Percentiles rank a stretch among this genome's conserved stretches.
Evolutionary conservation across 2,329 filamentous ascomycete genomes (phyloP).

Genomic region (Neopestalotiopsis clavispora): DNA sequence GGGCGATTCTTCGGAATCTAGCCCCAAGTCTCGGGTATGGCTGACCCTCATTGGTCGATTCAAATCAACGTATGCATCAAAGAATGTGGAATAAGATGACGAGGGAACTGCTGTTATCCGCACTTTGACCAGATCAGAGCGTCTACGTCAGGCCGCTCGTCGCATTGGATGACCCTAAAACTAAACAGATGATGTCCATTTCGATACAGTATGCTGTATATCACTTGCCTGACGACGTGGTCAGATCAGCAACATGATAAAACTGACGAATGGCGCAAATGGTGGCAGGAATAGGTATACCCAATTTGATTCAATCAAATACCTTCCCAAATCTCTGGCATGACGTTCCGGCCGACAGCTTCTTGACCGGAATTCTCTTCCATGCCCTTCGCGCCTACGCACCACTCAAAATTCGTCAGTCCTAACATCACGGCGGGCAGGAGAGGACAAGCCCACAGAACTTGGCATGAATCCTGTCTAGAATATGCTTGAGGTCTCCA

Average conservation of each 20-base stretch:
- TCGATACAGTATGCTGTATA: not conserved
- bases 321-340: not conserved
- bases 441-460: not conserved
- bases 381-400: slow-evolving; percentile 23
- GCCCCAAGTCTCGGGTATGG: slow-evolving; percentile 31
- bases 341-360: slow-evolving; percentile 3
- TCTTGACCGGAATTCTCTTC: slow-evolving; percentile 26
- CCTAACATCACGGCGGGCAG: not conserved
- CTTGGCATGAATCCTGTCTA: not conserved
- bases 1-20: slow-evolving; percentile 25
- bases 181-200: not conserved
- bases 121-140: not conserved
- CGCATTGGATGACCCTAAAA: not conserved
- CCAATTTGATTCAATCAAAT: not conserved
- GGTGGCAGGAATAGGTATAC: not conserved
- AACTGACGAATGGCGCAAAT: not conserved
- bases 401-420: not conserved
- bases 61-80: slow-evolving; percentile 17
- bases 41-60: slow-evolving; percentile 27
- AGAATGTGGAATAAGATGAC: slow-evolving; percentile 15
- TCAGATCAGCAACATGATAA: not conserved
- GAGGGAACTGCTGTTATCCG: slow-evolving; percentile 1
- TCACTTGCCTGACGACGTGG: not conserved
- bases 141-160: not conserved
- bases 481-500: not conserved